Percentiles rank a stretch among this genome's conserved stretches.
Evolutionary conservation across 768 basidiomycete species (phyloP).

Genomic region (Gyrodon lividus): DNA sequence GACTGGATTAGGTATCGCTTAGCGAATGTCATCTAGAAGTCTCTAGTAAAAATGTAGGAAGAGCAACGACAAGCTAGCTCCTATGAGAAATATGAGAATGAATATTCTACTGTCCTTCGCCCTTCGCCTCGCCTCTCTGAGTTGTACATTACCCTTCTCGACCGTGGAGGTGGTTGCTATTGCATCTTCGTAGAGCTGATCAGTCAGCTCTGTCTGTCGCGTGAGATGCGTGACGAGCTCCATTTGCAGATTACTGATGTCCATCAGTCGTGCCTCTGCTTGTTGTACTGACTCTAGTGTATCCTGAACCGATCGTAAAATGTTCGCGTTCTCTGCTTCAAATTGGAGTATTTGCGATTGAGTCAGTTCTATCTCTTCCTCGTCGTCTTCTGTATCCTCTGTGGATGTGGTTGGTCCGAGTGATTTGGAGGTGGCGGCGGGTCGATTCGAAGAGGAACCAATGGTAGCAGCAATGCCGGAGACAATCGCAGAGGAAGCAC

Average conservation of each 20-base stretch:
- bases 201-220: slow-evolving; percentile 87
- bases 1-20: slow-evolving; percentile 3
- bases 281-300: slow-evolving; percentile 86
- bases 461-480: slow-evolving; percentile 60
- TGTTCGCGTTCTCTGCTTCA: slow-evolving; percentile 86
- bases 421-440: slow-evolving; percentile 26
- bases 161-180: slow-evolving; percentile 83
- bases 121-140: slow-evolving; percentile 84
- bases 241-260: slow-evolving; percentile 91
- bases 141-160: slow-evolving; percentile 86
- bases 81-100: slow-evolving; percentile 87
- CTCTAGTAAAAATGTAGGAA: slow-evolving; percentile 91
- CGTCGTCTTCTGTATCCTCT: slow-evolving; percentile 58
- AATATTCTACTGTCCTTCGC: slow-evolving; percentile 87
- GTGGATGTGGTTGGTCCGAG: slow-evolving; percentile 33
- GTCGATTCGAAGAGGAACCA: slow-evolving; percentile 42
- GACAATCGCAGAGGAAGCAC: slow-evolving; percentile 52
- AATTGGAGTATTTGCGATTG: slow-evolving; percentile 90
- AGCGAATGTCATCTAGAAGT: slow-evolving; percentile 2
- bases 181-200: slow-evolving; percentile 93
- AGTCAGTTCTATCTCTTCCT: slow-evolving; percentile 80
- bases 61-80: slow-evolving; percentile 85
- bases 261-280: slow-evolving; percentile 88
- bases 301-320: slow-evolving; percentile 81
- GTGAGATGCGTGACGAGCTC: slow-evolving; percentile 87